phyloP scores from a whole-genome alignment of 805 yeast genomes.

The Teunomyces pallodes region DNA sequence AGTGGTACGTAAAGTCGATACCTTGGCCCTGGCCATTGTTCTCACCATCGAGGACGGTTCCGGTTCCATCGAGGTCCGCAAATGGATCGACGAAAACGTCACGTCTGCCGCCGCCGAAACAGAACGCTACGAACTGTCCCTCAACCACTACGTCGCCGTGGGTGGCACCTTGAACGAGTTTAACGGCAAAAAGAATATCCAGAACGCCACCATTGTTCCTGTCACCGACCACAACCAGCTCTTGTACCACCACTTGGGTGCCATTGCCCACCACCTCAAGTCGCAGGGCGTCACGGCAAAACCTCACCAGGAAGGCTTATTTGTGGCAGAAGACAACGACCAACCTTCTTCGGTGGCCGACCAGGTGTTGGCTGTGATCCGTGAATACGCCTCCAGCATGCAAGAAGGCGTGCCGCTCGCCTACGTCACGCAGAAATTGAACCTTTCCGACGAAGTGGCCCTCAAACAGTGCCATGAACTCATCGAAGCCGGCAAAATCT shows the following conservation, averaged over 20 bases:
- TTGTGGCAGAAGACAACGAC: conserved; percentile 23
- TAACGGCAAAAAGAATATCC: conserved; percentile 60
- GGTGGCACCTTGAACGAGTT: conserved; percentile 51
- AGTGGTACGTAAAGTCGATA: conserved; percentile 61
- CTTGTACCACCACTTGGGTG: conserved; percentile 63
- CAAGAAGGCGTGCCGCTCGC: conserved; percentile 74
- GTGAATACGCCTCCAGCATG: conserved; percentile 54
- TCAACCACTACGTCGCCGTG: conserved; percentile 61
- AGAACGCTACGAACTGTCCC: conserved; percentile 32
- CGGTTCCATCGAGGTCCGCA: conserved; percentile 54
- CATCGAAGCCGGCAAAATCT: conserved; percentile 66
- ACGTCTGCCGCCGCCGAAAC: conserved; percentile 29
- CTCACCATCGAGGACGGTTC: conserved; percentile 79
- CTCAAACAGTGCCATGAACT: conserved; percentile 49
- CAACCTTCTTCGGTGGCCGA: conserved; percentile 31
- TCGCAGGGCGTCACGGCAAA: conserved; percentile 47
- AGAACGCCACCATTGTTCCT: conserved; percentile 57
- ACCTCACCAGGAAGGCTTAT: conserved; percentile 21
- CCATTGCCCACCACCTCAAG: conserved; percentile 51
- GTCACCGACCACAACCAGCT: conserved; percentile 66
- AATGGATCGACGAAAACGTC: conserved; percentile 49
- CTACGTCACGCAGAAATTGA: conserved; percentile 56
- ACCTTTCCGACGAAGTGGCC: conserved; percentile 48
- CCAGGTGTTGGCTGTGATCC: conserved; percentile 46
- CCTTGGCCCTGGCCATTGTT: conserved; percentile 53